phyloP scores from a whole-genome alignment of 2,329 filamentous ascomycete species.

The Epichloe aotearoae region DNA sequence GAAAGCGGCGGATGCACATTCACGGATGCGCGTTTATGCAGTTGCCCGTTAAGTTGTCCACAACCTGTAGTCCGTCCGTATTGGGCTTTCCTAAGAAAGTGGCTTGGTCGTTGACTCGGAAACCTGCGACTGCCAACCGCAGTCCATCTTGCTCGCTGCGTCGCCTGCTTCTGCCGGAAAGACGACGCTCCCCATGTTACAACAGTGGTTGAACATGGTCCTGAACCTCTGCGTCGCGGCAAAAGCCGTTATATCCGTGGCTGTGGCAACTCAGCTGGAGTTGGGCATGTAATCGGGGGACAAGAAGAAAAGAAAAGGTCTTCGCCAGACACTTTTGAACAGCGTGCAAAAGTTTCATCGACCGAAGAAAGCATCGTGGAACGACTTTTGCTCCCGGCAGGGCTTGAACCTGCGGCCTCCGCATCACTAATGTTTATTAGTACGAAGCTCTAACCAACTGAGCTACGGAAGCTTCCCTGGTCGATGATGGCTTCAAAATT shows the following conservation, averaged over 20 bases:
- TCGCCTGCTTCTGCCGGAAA: too few relatives aligned
- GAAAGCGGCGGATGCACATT: too few relatives aligned
- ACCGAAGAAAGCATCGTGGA: constrained; percentile 5
- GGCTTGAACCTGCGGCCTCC: constrained; percentile 12
- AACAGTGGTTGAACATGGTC: too few relatives aligned
- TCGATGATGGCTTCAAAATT: accelerated
- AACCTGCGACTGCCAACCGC: too few relatives aligned
- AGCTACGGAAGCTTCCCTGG: constrained; percentile 9
- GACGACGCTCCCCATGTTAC: too few relatives aligned
- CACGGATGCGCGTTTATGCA: too few relatives aligned
- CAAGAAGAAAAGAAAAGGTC: neutral
- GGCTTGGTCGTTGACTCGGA: too few relatives aligned
- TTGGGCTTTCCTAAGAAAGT: neutral
- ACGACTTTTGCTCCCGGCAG: constrained; percentile 10
- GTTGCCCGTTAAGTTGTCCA: too few relatives aligned
- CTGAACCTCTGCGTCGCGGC: too few relatives aligned
- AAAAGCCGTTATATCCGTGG: too few relatives aligned
- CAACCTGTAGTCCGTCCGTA: neutral
- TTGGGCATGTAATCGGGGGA: neutral
- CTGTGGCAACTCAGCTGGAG: too few relatives aligned
- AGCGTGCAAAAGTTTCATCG: neutral
- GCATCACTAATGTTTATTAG: constrained; percentile 12
- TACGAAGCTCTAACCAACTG: constrained; percentile 13
- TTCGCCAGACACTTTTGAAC: neutral
- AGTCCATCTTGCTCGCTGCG: too few relatives aligned